Percentiles rank a stretch among this genome's conserved stretches.
Conservation (phyloP, 495 filamentous ascomycete genomes). For the Annulohypoxylon maeteangense region DNA sequence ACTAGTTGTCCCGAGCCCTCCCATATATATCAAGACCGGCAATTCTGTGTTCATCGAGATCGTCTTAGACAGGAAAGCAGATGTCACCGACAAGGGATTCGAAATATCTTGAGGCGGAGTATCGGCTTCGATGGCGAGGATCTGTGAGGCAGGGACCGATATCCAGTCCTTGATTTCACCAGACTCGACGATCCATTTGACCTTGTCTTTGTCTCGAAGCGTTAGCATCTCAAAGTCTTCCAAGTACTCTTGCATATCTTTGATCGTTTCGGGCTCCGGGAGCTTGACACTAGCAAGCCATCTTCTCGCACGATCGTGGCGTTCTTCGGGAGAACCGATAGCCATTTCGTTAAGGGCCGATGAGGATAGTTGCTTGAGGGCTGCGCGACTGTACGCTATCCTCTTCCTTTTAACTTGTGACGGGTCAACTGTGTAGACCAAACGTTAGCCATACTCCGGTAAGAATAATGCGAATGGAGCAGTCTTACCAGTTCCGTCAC, state of each 20-base stretch:
- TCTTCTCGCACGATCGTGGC: not conserved
- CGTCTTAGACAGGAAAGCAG: constrained; percentile 1
- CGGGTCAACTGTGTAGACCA: not conserved
- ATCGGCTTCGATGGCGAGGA: constrained; percentile 4
- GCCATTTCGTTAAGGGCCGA: not conserved
- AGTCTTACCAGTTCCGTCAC: constrained; percentile 3
- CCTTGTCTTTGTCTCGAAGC: constrained; percentile 1
- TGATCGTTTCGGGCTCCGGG: not conserved
- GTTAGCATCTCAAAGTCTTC: not conserved
- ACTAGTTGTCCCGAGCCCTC: not conserved
- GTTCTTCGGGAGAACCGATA: not conserved
- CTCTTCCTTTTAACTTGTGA: not conserved
- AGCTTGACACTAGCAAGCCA: not conserved
- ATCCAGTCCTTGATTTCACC: constrained; percentile 7
- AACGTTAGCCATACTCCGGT: not conserved
- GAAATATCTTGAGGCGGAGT: not conserved
- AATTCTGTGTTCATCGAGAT: not conserved
- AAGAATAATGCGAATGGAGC: not conserved
- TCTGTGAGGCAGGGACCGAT: constrained; percentile 3
- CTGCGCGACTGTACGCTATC: not conserved
- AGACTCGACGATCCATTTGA: constrained; percentile 1
- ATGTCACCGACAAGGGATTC: not conserved
- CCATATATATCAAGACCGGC: constrained; percentile 3
- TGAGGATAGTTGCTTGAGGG: constrained; percentile 1
- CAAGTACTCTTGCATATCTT: not conserved